A percentile compares a stretch with the other conserved stretches of the same genome.
These are phyloP conservation scores for Schizosaccharomyces pombe DNA, from an alignment of 805 yeast species.

Conservation along the genomic window DNA sequence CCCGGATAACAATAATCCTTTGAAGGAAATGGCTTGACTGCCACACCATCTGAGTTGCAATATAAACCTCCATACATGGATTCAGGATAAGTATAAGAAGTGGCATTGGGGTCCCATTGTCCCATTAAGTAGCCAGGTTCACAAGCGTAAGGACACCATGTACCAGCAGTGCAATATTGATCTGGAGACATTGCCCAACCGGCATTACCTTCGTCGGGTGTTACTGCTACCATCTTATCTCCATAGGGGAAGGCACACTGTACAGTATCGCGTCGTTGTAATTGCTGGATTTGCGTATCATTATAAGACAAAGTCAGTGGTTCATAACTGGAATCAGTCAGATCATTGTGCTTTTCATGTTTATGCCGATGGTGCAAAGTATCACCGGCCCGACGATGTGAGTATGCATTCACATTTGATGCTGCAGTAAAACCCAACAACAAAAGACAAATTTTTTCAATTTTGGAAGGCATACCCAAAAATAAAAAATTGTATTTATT, in stretches of 20 bases:
- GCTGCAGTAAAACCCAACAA: too few species aligned
- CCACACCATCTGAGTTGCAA: slow-evolving; percentile 47
- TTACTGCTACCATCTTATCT: slow-evolving; percentile 46
- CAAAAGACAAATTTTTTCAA: too few species aligned
- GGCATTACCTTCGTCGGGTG: slow-evolving; percentile 31
- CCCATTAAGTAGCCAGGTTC: slow-evolving; percentile 68
- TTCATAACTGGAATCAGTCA: too few species aligned
- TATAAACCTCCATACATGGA: slow-evolving; percentile 58
- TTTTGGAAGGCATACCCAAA: too few species aligned
- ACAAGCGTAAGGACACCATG: slow-evolving; percentile 80
- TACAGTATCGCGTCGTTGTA: background rate
- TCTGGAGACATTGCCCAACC: slow-evolving; percentile 81
- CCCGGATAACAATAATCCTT: slow-evolving; percentile 54
- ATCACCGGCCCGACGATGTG: background rate
- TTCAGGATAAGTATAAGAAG: slow-evolving; percentile 50
- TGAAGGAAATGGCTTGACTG: slow-evolving; percentile 35
- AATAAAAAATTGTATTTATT: too few species aligned
- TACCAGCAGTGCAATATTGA: slow-evolving; percentile 48
- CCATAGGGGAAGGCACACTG: slow-evolving; percentile 46
- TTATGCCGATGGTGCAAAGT: background rate
- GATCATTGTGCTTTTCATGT: background rate
- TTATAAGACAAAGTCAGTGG: too few species aligned
- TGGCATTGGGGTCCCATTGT: slow-evolving; percentile 66
- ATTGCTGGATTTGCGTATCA: too few species aligned
- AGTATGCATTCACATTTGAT: background rate